Percentiles rank a stretch among this genome's conserved stretches.
Conservation (phyloP, 345 rosid genomes). For the Rhizophora mangle region DNA sequence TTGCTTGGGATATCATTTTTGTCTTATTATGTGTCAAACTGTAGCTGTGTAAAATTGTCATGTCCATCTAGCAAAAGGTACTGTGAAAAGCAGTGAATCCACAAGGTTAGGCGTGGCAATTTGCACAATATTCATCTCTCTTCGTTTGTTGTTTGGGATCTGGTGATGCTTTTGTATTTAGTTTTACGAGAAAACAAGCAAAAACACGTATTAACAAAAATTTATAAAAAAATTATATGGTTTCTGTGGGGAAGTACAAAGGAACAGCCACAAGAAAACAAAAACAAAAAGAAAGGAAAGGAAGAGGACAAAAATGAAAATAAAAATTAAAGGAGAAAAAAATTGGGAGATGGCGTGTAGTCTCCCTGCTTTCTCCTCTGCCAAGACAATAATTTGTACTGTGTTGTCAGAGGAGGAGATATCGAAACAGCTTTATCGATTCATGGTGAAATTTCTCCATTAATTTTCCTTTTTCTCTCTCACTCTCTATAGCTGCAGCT, state of each 20-base stretch:
- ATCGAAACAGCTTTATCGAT: constrained; percentile 75
- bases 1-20: constrained; percentile 25
- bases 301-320: not conserved
- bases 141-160: too few species aligned
- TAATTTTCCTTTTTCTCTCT: not conserved
- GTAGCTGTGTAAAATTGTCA: constrained; percentile 7
- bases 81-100: constrained; percentile 15
- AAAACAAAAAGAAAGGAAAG: not conserved
- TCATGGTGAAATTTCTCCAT: constrained; percentile 31
- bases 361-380: constrained; percentile 22
- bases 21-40: constrained; percentile 23
- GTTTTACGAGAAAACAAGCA: not conserved
- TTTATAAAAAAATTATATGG: not conserved
- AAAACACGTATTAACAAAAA: constrained; percentile 9
- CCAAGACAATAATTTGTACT: constrained; percentile 56
- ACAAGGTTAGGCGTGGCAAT: not conserved
- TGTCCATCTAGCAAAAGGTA: constrained; percentile 1
- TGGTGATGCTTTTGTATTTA: not conserved
- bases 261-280: not conserved
- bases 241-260: too few species aligned
- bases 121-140: not conserved
- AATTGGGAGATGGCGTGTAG: constrained; percentile 54
- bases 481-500: too few species aligned
- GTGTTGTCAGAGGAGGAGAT: constrained; percentile 65
- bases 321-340: not conserved